Base-by-base conservation (phyloP, 2,329 filamentous ascomycete genomes). In the Aspergillus aculeatus region DNA sequence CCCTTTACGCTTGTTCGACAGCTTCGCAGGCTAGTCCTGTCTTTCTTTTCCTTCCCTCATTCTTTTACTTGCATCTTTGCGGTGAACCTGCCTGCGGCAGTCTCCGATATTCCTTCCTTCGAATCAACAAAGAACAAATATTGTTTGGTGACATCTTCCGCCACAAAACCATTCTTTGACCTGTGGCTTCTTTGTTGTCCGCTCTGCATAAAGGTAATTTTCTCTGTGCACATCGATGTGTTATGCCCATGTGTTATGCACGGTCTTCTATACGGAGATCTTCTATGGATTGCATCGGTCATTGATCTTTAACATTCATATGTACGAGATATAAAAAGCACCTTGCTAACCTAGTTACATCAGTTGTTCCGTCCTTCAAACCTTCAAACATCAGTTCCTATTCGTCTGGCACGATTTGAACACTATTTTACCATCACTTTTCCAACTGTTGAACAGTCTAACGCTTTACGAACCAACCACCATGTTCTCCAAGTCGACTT, bases 391-490 rank as follows among this genome's bases (percentile, higher is more conserved):
- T 57, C 29, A 61, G 52, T 57, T 69, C 63, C 68, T 65, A 68
- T 61, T 68, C 73, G 73, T 75, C 73, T 66, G 73, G 73, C 66
- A 75, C 73, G 71, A 66, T 71, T 67, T 68, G 68, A 67, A 65
- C 50, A 50, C 64, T 59, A 23, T 49, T 31, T 21, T 16, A 10
- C 26, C 48, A 50, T 6, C 65, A 60, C 52, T 66, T 61, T 44
- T 63, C 57, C 38, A 59, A 60, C 56, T 66, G 56, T 63, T 62
- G 44, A 65, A 63, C 61, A 58, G 55, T 50, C 50, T 32, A 50
- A 44, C 62, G 44, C 47, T 44, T 51, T 32, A 44, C 38, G 38
- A 19, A 35, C 47, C 21, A 50, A 9, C 62, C 67, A 69, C 56
- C 44, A 74, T 77, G 73, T 66, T 72, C 60, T 64, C 64, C 66